Base-by-base conservation (phyloP, 176 grass and related monocot species). In the Poa pratensis region DNA sequence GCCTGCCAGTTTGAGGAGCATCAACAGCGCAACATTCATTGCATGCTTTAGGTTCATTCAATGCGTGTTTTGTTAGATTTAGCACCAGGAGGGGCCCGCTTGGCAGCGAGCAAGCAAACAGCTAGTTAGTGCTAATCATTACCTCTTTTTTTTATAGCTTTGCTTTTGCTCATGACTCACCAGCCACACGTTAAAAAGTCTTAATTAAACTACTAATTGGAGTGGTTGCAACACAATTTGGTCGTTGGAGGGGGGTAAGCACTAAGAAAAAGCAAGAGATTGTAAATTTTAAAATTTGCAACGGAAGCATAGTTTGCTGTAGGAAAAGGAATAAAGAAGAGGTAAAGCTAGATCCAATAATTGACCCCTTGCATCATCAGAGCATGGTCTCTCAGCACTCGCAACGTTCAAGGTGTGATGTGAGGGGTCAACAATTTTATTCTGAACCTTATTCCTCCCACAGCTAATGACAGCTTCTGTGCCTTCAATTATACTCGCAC, bases 151-250 rank as follows among this genome's bases (percentile, higher is more conserved):
- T 80, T 75, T 73, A 74, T 58, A 46, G 22, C 20, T 59, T 59
- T 75, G 75, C 75, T 80, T 74, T 74, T 87, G 74, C 35, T n/a
- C 74, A 77, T 67, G 59, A 11, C 30, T 40, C 58, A 64, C 27
- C 59, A 52, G 59, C 23, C 40, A 26, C 52, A 26, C 52, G 75
- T 73, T 51, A 30, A 80, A 80, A 76, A 75, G 59, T 80, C 59
- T 84, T 84, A 69, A 90, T 80, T 80, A 87, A 90, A 80, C 85
- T 76, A 87, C 79, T 80, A 53, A 84, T 69, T 62, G 69, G 59
- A 83, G 89, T 80, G 49, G 80, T 69, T 84, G 75, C 20, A 37
- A 68, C 88, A 86, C 46, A 81, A 81, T 85, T 71, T 82, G 64
- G 60, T 82, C 64, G 78, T 78, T 82, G 79, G 15, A 51, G 49